These are phyloP conservation scores for Cladophialophora psammophila DNA, from an alignment of 2,329 filamentous ascomycete species.

Conservation along the genomic window DNA sequence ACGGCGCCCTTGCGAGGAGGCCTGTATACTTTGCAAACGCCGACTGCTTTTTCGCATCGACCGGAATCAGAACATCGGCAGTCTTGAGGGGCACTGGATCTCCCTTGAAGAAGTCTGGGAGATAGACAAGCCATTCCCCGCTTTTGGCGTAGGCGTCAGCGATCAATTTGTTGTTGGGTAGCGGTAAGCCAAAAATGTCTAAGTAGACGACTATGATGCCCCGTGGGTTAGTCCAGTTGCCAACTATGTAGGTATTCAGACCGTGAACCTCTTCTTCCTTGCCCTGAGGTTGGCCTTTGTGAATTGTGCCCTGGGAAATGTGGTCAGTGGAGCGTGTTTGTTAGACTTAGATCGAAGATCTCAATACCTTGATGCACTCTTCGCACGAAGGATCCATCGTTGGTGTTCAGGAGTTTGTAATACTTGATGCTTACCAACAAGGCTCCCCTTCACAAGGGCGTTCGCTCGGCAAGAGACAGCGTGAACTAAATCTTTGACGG, in stretches of 20 bases:
- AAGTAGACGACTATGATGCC: slow-evolving; percentile 63
- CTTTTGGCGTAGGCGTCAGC: slow-evolving; percentile 63
- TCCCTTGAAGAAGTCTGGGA: slow-evolving; percentile 74
- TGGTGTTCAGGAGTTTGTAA: not conserved
- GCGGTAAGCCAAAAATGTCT: slow-evolving; percentile 64
- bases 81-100: slow-evolving; percentile 65
- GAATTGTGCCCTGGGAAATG: slow-evolving; percentile 50
- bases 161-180: slow-evolving; percentile 61
- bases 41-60: slow-evolving; percentile 64
- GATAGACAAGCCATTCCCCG: slow-evolving; percentile 58
- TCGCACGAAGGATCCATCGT: slow-evolving; percentile 27
- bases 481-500: not conserved
- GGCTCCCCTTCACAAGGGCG: not conserved
- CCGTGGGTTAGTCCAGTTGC: slow-evolving; percentile 48
- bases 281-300: slow-evolving; percentile 53
- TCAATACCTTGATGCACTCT: slow-evolving; percentile 43
- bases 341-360: not conserved
- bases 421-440: not conserved
- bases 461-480: not conserved
- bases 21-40: slow-evolving; percentile 50
- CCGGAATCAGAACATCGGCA: slow-evolving; percentile 62
- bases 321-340: slow-evolving; percentile 41
- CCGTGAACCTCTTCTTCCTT: slow-evolving; percentile 57
- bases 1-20: slow-evolving; percentile 46
- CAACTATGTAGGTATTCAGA: slow-evolving; percentile 58